Percentiles rank a stretch among this genome's conserved stretches.
These are phyloP conservation scores for Alternaria sp. DNA, from an alignment of 2,329 filamentous ascomycete genomes.

Conservation along the genomic window DNA sequence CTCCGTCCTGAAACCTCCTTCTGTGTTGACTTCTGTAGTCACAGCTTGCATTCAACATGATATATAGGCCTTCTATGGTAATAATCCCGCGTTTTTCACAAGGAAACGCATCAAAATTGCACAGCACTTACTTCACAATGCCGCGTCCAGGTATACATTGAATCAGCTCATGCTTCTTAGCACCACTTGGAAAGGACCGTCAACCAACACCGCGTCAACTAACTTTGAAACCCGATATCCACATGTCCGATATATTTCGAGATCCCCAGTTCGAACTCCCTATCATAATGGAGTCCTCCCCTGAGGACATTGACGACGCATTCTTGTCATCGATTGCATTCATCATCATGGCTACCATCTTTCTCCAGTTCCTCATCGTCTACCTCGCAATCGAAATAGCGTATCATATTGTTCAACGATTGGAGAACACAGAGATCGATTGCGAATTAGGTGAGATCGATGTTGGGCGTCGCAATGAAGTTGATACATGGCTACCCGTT, in stretches of 20 bases:
- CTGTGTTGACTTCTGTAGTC: neutral
- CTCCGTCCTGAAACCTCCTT: neutral
- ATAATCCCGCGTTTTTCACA: neutral
- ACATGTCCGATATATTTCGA: neutral
- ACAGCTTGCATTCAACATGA: neutral
- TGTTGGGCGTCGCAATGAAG: neutral
- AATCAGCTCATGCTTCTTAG: neutral
- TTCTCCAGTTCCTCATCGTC: neutral
- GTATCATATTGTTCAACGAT: neutral
- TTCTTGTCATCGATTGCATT: neutral
- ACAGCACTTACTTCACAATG: conserved; percentile 1
- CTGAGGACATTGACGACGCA: neutral
- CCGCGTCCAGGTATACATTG: neutral
- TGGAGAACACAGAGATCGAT: neutral
- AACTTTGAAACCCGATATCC: neutral
- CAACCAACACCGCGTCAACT: neutral
- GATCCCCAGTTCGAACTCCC: neutral
- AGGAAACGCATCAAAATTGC: neutral
- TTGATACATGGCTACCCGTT: neutral
- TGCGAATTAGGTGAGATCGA: neutral
- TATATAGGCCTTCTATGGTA: neutral
- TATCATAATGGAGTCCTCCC: neutral
- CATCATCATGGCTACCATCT: neutral
- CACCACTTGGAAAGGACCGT: neutral
- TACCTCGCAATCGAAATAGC: neutral